phyloP scores from a whole-genome alignment of 306 rosid genomes.

The Neltuma alba region DNA sequence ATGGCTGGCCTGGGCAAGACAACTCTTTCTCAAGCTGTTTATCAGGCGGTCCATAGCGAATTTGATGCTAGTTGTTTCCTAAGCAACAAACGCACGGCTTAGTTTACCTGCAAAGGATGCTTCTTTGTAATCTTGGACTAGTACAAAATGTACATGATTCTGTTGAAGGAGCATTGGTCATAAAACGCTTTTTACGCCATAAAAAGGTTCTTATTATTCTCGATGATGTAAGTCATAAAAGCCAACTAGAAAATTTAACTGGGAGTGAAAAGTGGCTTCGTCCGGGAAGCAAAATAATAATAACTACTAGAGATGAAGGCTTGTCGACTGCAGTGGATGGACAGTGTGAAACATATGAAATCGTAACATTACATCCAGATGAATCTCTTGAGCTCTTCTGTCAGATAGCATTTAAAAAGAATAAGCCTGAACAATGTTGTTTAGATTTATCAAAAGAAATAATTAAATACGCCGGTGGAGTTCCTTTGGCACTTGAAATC shows the following conservation, averaged over 20 bases:
- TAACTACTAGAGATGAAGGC: neutral
- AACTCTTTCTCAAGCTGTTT: neutral
- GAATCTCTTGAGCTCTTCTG: neutral
- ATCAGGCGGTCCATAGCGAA: neutral
- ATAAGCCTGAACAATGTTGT: neutral
- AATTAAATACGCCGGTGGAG: neutral
- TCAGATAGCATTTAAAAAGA: neutral
- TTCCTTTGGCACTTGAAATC: constrained; percentile 1
- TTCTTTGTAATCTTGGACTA: neutral
- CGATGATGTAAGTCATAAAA: neutral
- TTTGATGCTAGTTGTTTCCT: neutral
- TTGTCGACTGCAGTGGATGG: neutral
- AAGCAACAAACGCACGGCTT: neutral
- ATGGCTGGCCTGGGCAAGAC: neutral
- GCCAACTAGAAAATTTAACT: neutral
- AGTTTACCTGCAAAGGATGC: neutral
- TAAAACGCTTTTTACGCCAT: neutral
- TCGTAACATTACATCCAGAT: neutral
- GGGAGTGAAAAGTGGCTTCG: neutral
- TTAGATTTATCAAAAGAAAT: neutral
- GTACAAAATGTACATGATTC: too few species aligned
- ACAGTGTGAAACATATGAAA: neutral
- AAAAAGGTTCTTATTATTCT: neutral
- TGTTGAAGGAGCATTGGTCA: neutral
- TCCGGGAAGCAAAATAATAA: neutral